These are phyloP conservation scores for Amaranthus cruentus DNA, from an alignment of 148 eudicot species.

Conservation along the genomic window DNA sequence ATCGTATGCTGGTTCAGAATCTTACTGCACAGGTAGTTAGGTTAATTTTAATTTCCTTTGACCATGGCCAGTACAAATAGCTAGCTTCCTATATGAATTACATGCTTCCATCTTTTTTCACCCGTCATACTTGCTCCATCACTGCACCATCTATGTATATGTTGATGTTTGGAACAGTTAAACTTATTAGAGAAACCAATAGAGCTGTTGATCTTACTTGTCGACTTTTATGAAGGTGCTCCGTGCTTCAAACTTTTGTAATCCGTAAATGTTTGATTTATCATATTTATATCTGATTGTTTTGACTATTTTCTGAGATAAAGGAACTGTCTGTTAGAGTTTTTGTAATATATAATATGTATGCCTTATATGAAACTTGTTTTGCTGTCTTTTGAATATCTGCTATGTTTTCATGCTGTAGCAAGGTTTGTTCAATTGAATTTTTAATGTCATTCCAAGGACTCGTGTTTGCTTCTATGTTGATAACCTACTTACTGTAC, in stretches of 20 bases:
- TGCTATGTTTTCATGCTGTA: neutral
- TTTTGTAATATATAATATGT: neutral
- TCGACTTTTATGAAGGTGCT: too few species aligned
- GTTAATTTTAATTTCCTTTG: neutral
- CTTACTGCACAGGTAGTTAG: constrained; percentile 73
- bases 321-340: neutral
- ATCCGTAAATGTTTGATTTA: neutral
- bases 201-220: too few species aligned
- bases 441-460: too few species aligned
- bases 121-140: neutral
- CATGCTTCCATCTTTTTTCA: neutral
- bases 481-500: neutral
- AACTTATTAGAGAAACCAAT: neutral
- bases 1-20: constrained; percentile 69
- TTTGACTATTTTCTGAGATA: neutral
- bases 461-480: neutral
- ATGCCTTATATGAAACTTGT: neutral
- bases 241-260: neutral
- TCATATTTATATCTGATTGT: neutral
- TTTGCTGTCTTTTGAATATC: neutral
- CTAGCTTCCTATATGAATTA: neutral
- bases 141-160: neutral
- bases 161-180: neutral
- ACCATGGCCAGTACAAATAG: neutral
- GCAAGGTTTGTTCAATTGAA: too few species aligned